These are phyloP conservation scores for Wickerhamomyces queroliae DNA, from an alignment of 805 yeast species.

Conservation along the genomic window DNA sequence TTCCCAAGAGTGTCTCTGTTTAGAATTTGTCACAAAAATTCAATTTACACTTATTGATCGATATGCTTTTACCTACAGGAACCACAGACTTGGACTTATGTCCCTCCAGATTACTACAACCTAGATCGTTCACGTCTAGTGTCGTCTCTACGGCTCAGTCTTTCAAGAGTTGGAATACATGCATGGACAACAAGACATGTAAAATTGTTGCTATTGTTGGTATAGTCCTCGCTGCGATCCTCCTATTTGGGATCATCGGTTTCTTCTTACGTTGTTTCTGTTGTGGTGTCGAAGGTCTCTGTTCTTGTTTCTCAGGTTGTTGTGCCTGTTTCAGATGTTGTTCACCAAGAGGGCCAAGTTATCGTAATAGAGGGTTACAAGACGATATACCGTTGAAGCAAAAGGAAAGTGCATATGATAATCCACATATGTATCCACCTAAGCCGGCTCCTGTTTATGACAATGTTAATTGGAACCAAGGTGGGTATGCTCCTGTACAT, in stretches of 20 bases:
- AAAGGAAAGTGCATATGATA: constrained; percentile 7
- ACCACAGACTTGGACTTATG: neutral
- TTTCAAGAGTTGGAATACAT: constrained; percentile 66
- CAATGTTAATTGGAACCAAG: constrained; percentile 1
- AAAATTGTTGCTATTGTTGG: constrained; percentile 74
- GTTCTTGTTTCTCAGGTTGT: constrained; percentile 43
- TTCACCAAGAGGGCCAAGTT: neutral
- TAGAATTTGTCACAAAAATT: no score
- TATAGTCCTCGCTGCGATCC: constrained; percentile 49
- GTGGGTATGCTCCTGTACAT: constrained; percentile 2
- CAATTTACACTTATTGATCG: no score
- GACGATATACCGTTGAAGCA: constrained; percentile 7
- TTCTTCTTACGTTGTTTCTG: constrained; percentile 50
- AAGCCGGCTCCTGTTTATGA: constrained; percentile 4
- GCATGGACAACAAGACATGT: constrained; percentile 74
- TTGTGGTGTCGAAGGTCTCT: constrained; percentile 49
- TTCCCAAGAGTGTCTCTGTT: no score
- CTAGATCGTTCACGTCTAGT: constrained; percentile 8
- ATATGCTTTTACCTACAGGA: neutral
- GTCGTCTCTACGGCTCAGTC: constrained; percentile 32
- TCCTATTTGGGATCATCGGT: constrained; percentile 50
- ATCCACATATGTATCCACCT: constrained; percentile 18
- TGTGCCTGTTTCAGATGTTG: constrained; percentile 43
- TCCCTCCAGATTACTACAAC: neutral
- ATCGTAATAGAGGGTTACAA: constrained; percentile 2